These are phyloP conservation scores for Symbiotaphrina buchneri DNA, from an alignment of 495 filamentous ascomycete genomes.

Conservation along the genomic window DNA sequence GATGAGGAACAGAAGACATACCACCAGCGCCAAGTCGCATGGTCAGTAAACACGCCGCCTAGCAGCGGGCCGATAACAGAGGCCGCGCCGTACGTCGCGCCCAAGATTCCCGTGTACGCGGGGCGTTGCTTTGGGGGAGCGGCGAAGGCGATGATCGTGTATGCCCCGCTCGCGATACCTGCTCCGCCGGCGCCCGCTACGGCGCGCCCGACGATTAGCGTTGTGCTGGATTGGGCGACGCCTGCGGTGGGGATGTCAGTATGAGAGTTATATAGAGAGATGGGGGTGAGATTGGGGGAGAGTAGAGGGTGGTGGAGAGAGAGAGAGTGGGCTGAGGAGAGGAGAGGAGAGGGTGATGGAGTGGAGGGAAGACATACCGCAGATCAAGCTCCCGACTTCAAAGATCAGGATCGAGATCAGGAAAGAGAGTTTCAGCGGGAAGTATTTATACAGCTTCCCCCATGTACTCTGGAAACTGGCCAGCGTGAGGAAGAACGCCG, in stretches of 20 bases:
- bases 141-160: conserved; percentile 15
- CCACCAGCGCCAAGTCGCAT: conserved; percentile 26
- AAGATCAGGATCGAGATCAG: conserved; percentile 10
- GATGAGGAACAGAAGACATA: too few relatives aligned
- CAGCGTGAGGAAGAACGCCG: conserved; percentile 11
- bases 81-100: conserved; percentile 16
- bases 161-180: conserved; percentile 10
- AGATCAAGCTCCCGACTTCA: conserved; percentile 11
- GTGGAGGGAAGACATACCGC: conserved; percentile 10
- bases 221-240: conserved; percentile 10
- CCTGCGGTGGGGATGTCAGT: conserved; percentile 3
- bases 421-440: conserved; percentile 9
- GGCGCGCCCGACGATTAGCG: conserved; percentile 17
- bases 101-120: conserved; percentile 16
- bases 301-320: conserved; percentile 4
- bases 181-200: conserved; percentile 12
- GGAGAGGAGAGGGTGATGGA: conserved; percentile 6
- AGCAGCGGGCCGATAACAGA: conserved; percentile 22
- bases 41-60: conserved; percentile 22
- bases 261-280: too few relatives aligned
- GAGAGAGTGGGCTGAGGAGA: conserved; percentile 11
- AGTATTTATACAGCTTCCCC: conserved; percentile 12
- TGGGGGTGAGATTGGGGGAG: conserved; percentile 7
- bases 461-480: conserved; percentile 9
- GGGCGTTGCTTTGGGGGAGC: conserved; percentile 14